A percentile compares a stretch with the other conserved stretches of the same genome.
Conservation (phyloP, 257 asterid genomes). For the Striga asiatica region DNA sequence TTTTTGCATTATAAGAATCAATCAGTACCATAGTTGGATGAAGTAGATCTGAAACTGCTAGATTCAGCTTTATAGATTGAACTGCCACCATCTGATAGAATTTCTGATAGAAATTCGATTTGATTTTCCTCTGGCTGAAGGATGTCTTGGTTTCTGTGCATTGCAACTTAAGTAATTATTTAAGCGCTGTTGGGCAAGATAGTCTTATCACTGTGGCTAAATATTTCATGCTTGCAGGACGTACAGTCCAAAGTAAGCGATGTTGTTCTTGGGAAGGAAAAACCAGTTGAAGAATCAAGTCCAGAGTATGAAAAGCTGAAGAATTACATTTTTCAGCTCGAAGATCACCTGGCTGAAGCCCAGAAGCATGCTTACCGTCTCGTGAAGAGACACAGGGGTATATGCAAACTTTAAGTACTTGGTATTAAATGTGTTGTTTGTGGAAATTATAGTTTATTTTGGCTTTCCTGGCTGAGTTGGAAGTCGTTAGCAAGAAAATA, state of each 20-base stretch:
- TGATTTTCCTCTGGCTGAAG: neutral
- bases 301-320: slow-evolving; percentile 87
- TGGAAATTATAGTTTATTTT: slow-evolving; percentile 9
- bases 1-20: slow-evolving; percentile 5
- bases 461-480: neutral
- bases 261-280: slow-evolving; percentile 96
- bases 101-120: no score
- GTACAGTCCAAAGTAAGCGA: slow-evolving; percentile 93
- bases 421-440: neutral
- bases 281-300: slow-evolving; percentile 88
- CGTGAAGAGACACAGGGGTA: slow-evolving; percentile 95
- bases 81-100: neutral
- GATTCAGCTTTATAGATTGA: slow-evolving; percentile 12
- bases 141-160: slow-evolving; percentile 9
- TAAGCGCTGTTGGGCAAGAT: neutral
- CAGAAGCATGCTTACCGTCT: slow-evolving; percentile 97
- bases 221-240: slow-evolving; percentile 43
- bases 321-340: slow-evolving; percentile 81
- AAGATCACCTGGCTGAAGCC: slow-evolving; percentile 93
- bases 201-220: slow-evolving; percentile 6
- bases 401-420: neutral
- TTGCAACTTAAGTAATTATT: slow-evolving; percentile 13
- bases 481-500: no score
- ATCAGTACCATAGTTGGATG: neutral
- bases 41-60: neutral